Evolutionary conservation across 371 early-diverging fungal species (phyloP), one percentile per base, ranked within the genome.

Genomic region (Mortierella sp.): DNA sequence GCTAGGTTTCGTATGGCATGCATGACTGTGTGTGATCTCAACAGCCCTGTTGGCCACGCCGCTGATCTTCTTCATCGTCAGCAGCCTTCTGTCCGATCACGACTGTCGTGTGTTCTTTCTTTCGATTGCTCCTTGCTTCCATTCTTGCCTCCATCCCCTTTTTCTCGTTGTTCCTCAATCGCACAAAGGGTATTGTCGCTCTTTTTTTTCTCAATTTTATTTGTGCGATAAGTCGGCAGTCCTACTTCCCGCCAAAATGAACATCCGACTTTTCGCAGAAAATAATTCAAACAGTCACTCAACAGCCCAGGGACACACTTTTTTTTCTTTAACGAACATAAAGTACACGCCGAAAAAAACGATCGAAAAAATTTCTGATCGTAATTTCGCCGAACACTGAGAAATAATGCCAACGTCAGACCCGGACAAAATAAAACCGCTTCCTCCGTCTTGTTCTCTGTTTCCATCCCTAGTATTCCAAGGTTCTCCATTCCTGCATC

Each of bases 381-480:
- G 42, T 42, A 68, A 21, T 42, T 10, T 42, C 44, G 44, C 68
- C 68, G 68, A 38, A 65, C 24, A 24, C 68, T 24, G 68, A 68
- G 68, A 26, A 34, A 24, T 7, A 7, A 68, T 19, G 38, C 10
- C 31, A 63, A 63, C 63, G 63, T 63, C 65, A 65, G 21, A 65
- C 38, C 16, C 68, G 68, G 68, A 68, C 68, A 68, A 68, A 68
- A 68, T 68, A 68, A 38, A 68, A 38, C 68, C 68, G 68, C 24
- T 34, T 70, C 45, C 19, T 71, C 72, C 72, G 72, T 71, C 13
- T 24, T 11, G 1, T 19, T 16, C 19, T 11, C 26, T 16, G 24
- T 47, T 1, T 47, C 11, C 48, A 47, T 11, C 28, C 71, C 28
- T 44, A 34, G 26, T 28, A 38, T 34, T 45, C 14, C 26, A 31